Conservation (phyloP, 129 eudicot species). For the Deinandra increscens region DNA sequence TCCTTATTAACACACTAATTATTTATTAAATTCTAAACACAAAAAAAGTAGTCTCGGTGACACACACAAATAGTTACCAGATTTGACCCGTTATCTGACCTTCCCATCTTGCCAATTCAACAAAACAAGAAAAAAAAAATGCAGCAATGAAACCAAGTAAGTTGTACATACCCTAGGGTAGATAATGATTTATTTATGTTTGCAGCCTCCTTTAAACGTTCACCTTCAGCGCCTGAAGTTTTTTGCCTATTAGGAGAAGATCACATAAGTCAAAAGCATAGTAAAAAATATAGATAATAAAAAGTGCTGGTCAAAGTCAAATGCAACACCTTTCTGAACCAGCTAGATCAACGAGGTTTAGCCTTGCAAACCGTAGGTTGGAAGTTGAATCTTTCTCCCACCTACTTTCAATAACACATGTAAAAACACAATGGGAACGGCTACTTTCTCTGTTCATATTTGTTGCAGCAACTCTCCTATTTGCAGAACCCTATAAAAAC, state of each 20-base stretch:
- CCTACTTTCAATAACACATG: slow-evolving; percentile 87
- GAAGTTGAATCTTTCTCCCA: slow-evolving; percentile 88
- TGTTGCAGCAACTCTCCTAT: slow-evolving; percentile 93
- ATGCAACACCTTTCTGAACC: slow-evolving; percentile 89
- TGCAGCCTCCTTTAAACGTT: slow-evolving; percentile 94
- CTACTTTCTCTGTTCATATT: slow-evolving; percentile 99
- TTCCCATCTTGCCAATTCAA: slow-evolving; percentile 1
- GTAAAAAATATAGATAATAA: background rate
- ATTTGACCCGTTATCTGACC: background rate
- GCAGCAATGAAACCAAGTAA: slow-evolving; percentile 4
- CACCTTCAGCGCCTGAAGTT: slow-evolving; percentile 98
- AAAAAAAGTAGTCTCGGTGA: background rate
- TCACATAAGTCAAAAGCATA: background rate
- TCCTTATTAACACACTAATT: background rate
- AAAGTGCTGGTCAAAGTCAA: background rate
- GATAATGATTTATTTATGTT: slow-evolving; percentile 89
- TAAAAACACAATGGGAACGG: slow-evolving; percentile 96
- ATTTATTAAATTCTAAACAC: background rate
- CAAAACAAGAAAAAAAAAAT: background rate
- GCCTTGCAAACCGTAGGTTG: slow-evolving; percentile 78
- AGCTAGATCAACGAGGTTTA: slow-evolving; percentile 95
- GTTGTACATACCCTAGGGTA: slow-evolving; percentile 67
- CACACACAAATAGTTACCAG: background rate
- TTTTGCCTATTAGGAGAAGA: slow-evolving; percentile 63
- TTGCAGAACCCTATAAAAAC: slow-evolving; percentile 70